phyloP scores from a whole-genome alignment of 2,329 filamentous ascomycete genomes.

The Arthrocladium fulminans region DNA sequence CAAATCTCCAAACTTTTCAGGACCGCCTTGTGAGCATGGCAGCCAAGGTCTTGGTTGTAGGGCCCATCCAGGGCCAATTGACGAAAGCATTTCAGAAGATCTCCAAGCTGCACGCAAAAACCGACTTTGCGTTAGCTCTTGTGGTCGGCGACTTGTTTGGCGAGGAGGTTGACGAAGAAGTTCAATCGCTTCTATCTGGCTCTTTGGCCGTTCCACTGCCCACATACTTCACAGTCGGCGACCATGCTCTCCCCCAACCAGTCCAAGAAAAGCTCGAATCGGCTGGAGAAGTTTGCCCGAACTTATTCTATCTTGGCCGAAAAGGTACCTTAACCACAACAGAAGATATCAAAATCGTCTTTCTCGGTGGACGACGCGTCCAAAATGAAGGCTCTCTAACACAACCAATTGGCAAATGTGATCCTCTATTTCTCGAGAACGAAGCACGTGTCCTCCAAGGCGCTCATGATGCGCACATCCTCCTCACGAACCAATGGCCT shows the following conservation, averaged over 20 bases:
- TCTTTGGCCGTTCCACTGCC: slow-evolving; percentile 65
- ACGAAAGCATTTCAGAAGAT: slow-evolving; percentile 70
- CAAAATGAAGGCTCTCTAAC: slow-evolving; percentile 51
- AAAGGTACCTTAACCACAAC: slow-evolving; percentile 80
- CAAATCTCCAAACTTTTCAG: no score
- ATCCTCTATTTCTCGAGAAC: slow-evolving; percentile 66
- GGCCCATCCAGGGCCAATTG: slow-evolving; percentile 72
- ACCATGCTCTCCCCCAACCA: slow-evolving; percentile 57
- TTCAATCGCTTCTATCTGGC: slow-evolving; percentile 62
- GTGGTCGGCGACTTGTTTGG: slow-evolving; percentile 76
- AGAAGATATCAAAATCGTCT: slow-evolving; percentile 79
- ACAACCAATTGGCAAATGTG: slow-evolving; percentile 60
- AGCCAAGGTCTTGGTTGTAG: slow-evolving; percentile 54
- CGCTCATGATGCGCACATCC: slow-evolving; percentile 71
- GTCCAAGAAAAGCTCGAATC: slow-evolving; percentile 66
- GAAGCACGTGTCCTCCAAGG: slow-evolving; percentile 70
- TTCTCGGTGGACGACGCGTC: slow-evolving; percentile 64
- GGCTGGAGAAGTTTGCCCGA: slow-evolving; percentile 68
- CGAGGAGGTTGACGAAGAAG: slow-evolving; percentile 37
- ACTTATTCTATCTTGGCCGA: slow-evolving; percentile 82
- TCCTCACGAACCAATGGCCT: slow-evolving; percentile 84
- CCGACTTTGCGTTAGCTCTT: slow-evolving; percentile 77
- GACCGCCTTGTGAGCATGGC: slow-evolving; percentile 3
- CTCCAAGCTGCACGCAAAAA: slow-evolving; percentile 70
- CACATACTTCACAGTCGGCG: slow-evolving; percentile 84